phyloP scores from a whole-genome alignment of 768 basidiomycete genomes.

The Nevesoporus exiguus region DNA sequence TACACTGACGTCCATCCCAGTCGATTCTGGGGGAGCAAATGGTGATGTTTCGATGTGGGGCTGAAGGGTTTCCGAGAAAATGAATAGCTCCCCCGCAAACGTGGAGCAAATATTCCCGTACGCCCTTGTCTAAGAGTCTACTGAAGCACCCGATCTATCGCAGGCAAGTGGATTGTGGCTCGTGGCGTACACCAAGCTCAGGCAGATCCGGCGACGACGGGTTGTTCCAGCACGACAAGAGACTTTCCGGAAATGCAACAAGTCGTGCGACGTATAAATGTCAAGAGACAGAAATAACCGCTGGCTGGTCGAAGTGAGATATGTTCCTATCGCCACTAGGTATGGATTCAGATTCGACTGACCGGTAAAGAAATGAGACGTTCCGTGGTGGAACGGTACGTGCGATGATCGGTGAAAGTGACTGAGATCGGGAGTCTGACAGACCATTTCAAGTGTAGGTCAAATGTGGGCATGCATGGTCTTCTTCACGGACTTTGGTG shows the following conservation, averaged over 20 bases:
- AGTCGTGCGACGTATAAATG: too few species aligned
- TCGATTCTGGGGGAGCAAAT: background rate
- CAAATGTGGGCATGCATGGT: background rate
- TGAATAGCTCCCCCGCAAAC: slow-evolving; percentile 1
- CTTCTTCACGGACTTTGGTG: background rate
- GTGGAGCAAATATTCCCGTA: background rate
- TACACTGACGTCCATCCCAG: too few species aligned
- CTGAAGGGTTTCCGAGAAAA: slow-evolving; percentile 1
- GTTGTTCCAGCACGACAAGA: too few species aligned
- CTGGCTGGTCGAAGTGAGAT: too few species aligned
- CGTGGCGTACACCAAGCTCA: slow-evolving; percentile 8
- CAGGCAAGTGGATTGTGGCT: slow-evolving; percentile 14
- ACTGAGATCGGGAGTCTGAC: slow-evolving; percentile 8
- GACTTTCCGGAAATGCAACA: too few species aligned
- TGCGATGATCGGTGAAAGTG: slow-evolving; percentile 18
- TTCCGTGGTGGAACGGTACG: background rate
- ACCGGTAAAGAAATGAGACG: slow-evolving; percentile 6
- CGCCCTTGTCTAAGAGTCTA: background rate
- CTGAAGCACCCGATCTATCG: too few species aligned
- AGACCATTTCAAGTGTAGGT: slow-evolving; percentile 14
- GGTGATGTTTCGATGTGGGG: slow-evolving; percentile 16
- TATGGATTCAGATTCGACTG: background rate
- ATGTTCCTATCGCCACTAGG: too few species aligned
- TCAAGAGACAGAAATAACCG: background rate
- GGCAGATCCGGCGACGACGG: background rate